Evolutionary conservation across 768 basidiomycete genomes (phyloP).

Genomic region (Chalciporus chontae): DNA sequence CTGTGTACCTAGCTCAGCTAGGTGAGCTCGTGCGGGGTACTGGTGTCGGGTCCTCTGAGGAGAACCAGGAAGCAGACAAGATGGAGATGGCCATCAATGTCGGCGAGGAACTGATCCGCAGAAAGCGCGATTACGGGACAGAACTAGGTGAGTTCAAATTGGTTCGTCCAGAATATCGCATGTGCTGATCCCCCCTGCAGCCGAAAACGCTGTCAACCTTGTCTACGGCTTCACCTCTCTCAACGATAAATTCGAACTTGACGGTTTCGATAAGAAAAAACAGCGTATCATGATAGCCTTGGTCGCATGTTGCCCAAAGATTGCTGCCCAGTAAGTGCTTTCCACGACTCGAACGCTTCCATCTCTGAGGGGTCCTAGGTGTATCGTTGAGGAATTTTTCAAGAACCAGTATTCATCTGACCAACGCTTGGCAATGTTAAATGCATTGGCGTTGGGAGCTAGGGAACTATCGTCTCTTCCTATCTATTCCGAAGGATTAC

Average conservation of each 20-base stretch:
- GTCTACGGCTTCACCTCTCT: constrained; percentile 68
- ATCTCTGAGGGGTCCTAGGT: constrained; percentile 40
- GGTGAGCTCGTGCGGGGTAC: constrained; percentile 68
- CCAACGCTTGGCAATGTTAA: constrained; percentile 83
- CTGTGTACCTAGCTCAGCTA: constrained; percentile 88
- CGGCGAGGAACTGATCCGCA: constrained; percentile 81
- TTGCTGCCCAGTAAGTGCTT: constrained; percentile 70
- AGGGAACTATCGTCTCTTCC: constrained; percentile 68
- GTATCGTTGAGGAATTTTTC: constrained; percentile 90
- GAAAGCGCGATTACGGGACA: constrained; percentile 79
- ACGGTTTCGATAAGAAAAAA: constrained; percentile 69
- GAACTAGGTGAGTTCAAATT: constrained; percentile 63
- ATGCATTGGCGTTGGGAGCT: constrained; percentile 81
- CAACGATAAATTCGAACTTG: constrained; percentile 82
- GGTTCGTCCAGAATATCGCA: not conserved
- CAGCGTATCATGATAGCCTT: constrained; percentile 78
- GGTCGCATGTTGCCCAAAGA: constrained; percentile 72
- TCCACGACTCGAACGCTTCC: not conserved
- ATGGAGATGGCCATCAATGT: constrained; percentile 76
- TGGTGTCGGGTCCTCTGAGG: constrained; percentile 48
- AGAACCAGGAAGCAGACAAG: constrained; percentile 65
- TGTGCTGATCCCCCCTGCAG: constrained; percentile 38
- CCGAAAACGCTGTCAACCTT: constrained; percentile 87
- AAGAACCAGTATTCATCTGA: constrained; percentile 86
- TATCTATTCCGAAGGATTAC: constrained; percentile 25